Conservation (phyloP, 495 filamentous ascomycete genomes). For the Pyronema domesticum region DNA sequence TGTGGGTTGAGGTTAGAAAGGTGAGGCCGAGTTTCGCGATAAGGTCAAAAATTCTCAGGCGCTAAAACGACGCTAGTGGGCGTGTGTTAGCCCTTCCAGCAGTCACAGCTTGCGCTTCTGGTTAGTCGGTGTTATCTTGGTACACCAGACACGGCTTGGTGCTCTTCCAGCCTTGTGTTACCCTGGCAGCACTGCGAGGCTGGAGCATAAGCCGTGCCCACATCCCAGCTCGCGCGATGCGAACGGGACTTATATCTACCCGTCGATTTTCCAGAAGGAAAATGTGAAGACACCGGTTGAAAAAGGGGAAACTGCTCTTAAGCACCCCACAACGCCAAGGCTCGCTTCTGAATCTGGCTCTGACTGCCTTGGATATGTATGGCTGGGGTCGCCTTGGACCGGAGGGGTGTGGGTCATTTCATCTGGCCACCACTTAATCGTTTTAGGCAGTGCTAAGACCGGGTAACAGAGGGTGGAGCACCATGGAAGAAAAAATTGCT, state of each 20-base stretch:
- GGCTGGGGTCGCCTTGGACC: no score
- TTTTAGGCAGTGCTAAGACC: no score
- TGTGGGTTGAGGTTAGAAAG: conserved; percentile 12
- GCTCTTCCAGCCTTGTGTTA: neutral
- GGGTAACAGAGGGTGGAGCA: no score
- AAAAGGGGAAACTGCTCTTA: no score
- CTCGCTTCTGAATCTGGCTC: no score
- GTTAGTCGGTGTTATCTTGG: neutral
- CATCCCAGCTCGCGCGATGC: neutral
- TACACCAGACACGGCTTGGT: neutral
- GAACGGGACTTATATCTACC: neutral
- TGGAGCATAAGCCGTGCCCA: neutral
- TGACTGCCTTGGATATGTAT: no score
- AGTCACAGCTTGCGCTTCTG: neutral
- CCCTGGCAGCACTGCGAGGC: neutral
- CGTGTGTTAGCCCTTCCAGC: neutral
- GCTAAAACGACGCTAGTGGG: neutral
- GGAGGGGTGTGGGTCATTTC: no score
- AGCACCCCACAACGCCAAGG: no score
- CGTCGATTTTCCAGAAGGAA: no score
- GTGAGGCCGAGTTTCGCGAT: neutral
- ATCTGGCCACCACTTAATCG: no score
- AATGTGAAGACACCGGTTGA: no score
- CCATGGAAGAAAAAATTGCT: no score
- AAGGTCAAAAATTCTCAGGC: neutral